phyloP scores from a whole-genome alignment of 2,329 filamentous ascomycete genomes.

The Fusarium begoniae region DNA sequence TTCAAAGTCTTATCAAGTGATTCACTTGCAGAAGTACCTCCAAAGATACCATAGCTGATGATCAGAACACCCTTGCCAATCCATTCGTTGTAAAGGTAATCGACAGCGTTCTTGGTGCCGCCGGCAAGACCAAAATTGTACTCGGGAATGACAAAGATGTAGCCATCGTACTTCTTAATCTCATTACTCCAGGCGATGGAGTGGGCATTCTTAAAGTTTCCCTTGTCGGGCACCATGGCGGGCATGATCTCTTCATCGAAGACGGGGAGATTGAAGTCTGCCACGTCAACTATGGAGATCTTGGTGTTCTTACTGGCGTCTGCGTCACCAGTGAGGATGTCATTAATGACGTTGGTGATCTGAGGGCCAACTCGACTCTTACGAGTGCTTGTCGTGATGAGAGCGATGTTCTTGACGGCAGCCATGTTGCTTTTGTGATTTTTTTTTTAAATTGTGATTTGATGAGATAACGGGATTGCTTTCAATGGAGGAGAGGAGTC shows the following conservation, averaged over 20 bases:
- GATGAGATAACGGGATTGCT: not conserved
- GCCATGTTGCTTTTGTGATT: not conserved
- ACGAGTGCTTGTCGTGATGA: slow-evolving; percentile 20
- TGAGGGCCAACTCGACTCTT: slow-evolving; percentile 12
- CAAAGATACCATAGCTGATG: slow-evolving; percentile 27
- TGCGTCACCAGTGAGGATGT: slow-evolving; percentile 11
- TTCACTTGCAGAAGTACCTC: not conserved
- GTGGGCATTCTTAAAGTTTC: slow-evolving; percentile 51
- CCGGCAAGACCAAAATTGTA: slow-evolving; percentile 67
- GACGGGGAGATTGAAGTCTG: slow-evolving; percentile 51
- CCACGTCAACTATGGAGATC: slow-evolving; percentile 13
- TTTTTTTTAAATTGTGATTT: rapidly evolving
- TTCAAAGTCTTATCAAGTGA: not conserved
- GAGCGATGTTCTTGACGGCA: slow-evolving; percentile 12
- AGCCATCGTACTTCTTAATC: slow-evolving; percentile 56
- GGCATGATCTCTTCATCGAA: slow-evolving; percentile 55
- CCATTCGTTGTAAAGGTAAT: slow-evolving; percentile 68
- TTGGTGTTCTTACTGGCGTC: not conserved
- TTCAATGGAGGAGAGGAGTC: not conserved
- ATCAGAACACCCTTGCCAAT: slow-evolving; percentile 20
- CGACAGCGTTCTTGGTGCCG: slow-evolving; percentile 68
- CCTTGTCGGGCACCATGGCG: slow-evolving; percentile 47
- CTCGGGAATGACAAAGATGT: slow-evolving; percentile 61
- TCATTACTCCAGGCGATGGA: slow-evolving; percentile 56
- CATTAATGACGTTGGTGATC: not conserved